These are phyloP conservation scores for Paulownia fortunei DNA, from an alignment of 257 asterid genomes.

Conservation along the genomic window DNA sequence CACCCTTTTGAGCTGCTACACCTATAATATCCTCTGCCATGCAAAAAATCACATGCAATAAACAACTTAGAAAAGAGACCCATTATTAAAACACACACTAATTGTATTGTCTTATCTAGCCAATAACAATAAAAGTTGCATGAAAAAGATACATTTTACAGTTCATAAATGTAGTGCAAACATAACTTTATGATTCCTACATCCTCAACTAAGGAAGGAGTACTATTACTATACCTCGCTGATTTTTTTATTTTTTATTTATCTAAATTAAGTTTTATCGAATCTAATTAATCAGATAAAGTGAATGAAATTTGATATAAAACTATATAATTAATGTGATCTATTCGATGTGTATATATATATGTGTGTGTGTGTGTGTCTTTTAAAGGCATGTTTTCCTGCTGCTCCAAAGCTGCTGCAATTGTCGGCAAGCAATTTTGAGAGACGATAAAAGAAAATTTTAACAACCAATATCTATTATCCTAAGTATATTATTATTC, in stretches of 20 bases:
- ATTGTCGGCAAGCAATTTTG: slow-evolving; percentile 29
- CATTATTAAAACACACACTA: slow-evolving; percentile 3
- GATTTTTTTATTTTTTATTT: neutral
- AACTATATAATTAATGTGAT: neutral
- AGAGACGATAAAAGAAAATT: neutral
- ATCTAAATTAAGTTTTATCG: neutral
- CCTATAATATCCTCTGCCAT: slow-evolving; percentile 80
- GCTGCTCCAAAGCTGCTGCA: neutral
- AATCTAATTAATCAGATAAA: slow-evolving; percentile 5
- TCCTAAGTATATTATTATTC: too few relatives aligned
- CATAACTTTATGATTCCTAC: neutral
- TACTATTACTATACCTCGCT: too few relatives aligned
- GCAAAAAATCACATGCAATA: slow-evolving; percentile 22
- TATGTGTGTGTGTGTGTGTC: neutral
- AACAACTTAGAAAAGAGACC: neutral
- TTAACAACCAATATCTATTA: neutral
- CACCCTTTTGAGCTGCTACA: slow-evolving; percentile 89
- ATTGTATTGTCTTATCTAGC: slow-evolving; percentile 29
- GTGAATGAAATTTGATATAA: neutral
- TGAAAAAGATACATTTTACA: slow-evolving; percentile 22
- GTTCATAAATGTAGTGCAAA: slow-evolving; percentile 2
- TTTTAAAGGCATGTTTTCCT: neutral
- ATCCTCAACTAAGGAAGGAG: too few relatives aligned
- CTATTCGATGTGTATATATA: too few relatives aligned
- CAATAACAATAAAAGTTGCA: neutral